Percentiles rank a stretch among this genome's conserved stretches.
Conservation (phyloP, 2,329 filamentous ascomycete genomes). For the Phyllosticta citriasiana region DNA sequence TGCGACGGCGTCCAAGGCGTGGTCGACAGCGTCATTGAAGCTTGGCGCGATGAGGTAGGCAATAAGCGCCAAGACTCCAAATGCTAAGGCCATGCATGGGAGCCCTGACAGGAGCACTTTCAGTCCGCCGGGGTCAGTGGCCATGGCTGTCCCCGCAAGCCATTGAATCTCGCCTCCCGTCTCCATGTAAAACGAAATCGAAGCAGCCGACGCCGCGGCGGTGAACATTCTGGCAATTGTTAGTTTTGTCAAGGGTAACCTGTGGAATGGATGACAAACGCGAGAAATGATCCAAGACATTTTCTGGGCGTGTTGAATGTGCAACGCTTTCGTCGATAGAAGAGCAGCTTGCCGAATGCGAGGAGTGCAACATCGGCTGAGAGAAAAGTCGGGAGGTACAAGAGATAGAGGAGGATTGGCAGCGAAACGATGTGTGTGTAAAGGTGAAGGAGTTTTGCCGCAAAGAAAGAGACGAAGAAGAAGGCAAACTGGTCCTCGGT, state of each 20-base stretch:
- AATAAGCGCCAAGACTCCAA: constrained; percentile 18
- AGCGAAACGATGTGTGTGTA: constrained; percentile 24
- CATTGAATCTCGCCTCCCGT: constrained; percentile 32
- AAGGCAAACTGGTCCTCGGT: constrained; percentile 18
- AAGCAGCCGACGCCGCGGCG: constrained; percentile 23
- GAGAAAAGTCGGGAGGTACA: constrained; percentile 31
- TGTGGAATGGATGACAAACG: constrained; percentile 16
- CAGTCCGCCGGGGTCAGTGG: constrained; percentile 28
- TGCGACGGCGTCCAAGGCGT: constrained; percentile 11
- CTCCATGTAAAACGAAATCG: constrained; percentile 31
- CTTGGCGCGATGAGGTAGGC: constrained; percentile 21
- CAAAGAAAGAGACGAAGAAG: constrained; percentile 23
- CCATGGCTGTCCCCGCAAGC: constrained; percentile 25
- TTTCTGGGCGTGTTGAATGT: constrained; percentile 11
- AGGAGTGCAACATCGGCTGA: constrained; percentile 26
- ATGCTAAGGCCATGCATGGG: constrained; percentile 18
- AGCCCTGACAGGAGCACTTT: constrained; percentile 28
- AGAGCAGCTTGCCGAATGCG: constrained; percentile 19
- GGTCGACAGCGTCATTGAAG: constrained; percentile 18
- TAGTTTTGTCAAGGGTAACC: background rate
- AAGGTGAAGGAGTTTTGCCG: constrained; percentile 26
- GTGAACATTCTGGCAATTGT: constrained; percentile 19
- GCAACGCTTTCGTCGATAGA: constrained; percentile 15
- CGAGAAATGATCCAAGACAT: constrained; percentile 17
- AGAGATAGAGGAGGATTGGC: constrained; percentile 23